Percentiles rank a stretch among this genome's conserved stretches.
Evolutionary conservation across 371 early-diverging fungal genomes (phyloP).

Genomic region (Lichtheimia ramosa): DNA sequence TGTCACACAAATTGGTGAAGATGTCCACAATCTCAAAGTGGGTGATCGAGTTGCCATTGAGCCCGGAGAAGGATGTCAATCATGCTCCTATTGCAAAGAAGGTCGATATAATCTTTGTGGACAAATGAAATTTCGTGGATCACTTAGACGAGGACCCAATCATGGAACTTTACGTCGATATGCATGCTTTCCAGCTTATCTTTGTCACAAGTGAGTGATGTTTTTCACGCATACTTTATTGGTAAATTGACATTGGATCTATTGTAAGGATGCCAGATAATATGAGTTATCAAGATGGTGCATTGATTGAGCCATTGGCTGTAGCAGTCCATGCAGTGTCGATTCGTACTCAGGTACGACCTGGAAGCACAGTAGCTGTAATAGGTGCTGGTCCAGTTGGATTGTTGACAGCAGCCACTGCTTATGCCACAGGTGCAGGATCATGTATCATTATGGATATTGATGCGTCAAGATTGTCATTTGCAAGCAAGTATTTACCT

Average conservation of each 20-base stretch:
- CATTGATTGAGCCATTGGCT: constrained; percentile 40
- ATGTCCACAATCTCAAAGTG: constrained; percentile 20
- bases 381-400: constrained; percentile 44
- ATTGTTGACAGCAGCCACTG: constrained; percentile 35
- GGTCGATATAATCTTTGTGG: constrained; percentile 28
- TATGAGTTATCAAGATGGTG: constrained; percentile 39
- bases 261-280: constrained; percentile 6
- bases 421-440: constrained; percentile 35
- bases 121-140: constrained; percentile 30
- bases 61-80: constrained; percentile 22
- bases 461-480: constrained; percentile 29
- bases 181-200: constrained; percentile 6
- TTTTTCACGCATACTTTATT: not conserved
- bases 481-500: constrained; percentile 23
- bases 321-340: constrained; percentile 40
- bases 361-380: constrained; percentile 30
- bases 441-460: constrained; percentile 37
- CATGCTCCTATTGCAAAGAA: constrained; percentile 18
- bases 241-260: not conserved
- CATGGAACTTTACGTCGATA: constrained; percentile 13
- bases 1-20: constrained; percentile 35
- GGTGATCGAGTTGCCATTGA: constrained; percentile 35
- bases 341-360: constrained; percentile 27
- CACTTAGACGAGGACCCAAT: constrained; percentile 22
- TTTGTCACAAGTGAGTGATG: constrained; percentile 16